Conservation (phyloP, 2,329 filamentous ascomycete genomes). For the Monascus ruber region DNA sequence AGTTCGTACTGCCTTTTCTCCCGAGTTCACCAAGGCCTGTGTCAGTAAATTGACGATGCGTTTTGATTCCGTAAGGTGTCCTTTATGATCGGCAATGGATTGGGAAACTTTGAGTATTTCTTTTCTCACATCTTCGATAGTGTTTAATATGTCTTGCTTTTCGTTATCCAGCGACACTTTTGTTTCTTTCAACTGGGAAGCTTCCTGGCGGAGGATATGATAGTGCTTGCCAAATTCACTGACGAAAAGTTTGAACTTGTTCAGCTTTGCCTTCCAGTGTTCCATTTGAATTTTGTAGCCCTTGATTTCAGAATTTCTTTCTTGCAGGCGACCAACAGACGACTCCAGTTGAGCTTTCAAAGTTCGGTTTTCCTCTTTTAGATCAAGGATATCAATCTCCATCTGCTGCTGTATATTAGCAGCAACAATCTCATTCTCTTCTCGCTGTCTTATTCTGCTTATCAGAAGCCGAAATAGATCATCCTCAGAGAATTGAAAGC, state of each 20-base stretch:
- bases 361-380: conserved; percentile 17
- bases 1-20: conserved; percentile 9
- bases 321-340: conserved; percentile 8
- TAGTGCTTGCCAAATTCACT: conserved; percentile 24
- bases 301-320: conserved; percentile 10
- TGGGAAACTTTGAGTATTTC: conserved; percentile 9
- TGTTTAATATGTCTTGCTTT: conserved; percentile 11
- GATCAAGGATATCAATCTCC: conserved; percentile 12
- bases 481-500: conserved; percentile 18
- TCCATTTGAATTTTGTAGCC: conserved; percentile 14
- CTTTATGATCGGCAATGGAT: conserved; percentile 8
- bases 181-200: conserved; percentile 15
- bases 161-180: conserved; percentile 14
- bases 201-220: conserved; percentile 19
- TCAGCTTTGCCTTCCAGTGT: conserved; percentile 23
- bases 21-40: conserved; percentile 13
- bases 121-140: conserved; percentile 14
- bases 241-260: conserved; percentile 20
- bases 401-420: conserved; percentile 14
- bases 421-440: conserved; percentile 18
- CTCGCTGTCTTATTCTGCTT: conserved; percentile 20
- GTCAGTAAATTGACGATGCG: conserved; percentile 11
- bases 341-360: conserved; percentile 15
- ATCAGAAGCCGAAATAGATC: conserved; percentile 26
- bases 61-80: conserved; percentile 9